A percentile compares a stretch with the other conserved stretches of the same genome.
Evolutionary conservation across 192 early-diverging fungal species (phyloP).

Genomic region (Ambispora gerdemannii): DNA sequence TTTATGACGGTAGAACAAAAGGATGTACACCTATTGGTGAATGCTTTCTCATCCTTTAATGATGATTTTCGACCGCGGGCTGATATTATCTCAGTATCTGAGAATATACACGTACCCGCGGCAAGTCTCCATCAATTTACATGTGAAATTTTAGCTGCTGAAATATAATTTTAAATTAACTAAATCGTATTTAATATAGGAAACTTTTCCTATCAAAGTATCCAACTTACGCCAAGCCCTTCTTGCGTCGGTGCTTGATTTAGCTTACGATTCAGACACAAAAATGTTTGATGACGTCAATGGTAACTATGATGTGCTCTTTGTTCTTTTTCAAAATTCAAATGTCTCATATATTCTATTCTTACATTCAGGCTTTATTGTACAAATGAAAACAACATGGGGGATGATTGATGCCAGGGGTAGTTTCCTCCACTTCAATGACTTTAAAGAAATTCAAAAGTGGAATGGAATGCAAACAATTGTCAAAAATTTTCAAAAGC

Average conservation of each 20-base stretch:
- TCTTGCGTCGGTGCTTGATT: not conserved
- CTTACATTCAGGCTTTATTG: not conserved
- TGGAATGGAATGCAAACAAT: constrained; percentile 6
- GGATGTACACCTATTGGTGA: constrained; percentile 9
- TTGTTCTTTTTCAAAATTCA: not conserved
- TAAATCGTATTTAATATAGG: not conserved
- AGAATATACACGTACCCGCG: not conserved
- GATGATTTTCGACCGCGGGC: constrained; percentile 5
- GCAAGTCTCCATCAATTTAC: not conserved
- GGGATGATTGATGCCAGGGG: not conserved
- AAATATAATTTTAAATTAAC: not conserved
- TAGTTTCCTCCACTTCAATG: constrained; percentile 9
- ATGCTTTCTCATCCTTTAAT: not conserved
- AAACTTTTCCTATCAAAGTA: not conserved
- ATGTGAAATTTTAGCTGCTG: not conserved
- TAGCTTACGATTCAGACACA: not conserved
- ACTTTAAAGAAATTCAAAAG: not conserved
- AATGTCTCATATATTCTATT: not conserved
- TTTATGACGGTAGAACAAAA: not conserved
- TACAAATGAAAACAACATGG: constrained; percentile 1
- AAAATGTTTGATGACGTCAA: not conserved
- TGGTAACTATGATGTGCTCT: not conserved
- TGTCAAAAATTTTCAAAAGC: not conserved
- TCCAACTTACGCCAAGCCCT: not conserved
- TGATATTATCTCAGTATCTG: not conserved